Conservation (phyloP, 2,329 filamentous ascomycete genomes). For the Cladophialophora immunda region DNA sequence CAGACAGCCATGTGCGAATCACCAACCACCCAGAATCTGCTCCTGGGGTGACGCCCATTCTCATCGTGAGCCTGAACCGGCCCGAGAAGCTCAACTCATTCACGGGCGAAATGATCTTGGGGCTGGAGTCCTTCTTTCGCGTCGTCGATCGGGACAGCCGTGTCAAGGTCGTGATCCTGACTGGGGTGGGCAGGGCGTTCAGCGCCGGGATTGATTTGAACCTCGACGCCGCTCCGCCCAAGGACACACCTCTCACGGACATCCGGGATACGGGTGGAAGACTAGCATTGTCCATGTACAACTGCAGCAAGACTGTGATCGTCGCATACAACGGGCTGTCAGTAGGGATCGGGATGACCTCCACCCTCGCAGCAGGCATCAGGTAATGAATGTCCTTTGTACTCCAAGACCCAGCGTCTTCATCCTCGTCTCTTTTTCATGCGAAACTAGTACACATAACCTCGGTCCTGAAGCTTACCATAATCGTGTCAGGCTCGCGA, state of each 20-base stretch:
- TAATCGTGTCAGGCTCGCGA: conserved; percentile 58
- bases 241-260: conserved; percentile 10
- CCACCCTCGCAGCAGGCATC: conserved; percentile 66
- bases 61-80: conserved; percentile 62
- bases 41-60: conserved; percentile 47
- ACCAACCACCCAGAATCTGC: conserved; percentile 16
- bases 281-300: conserved; percentile 24
- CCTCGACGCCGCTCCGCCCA: conserved; percentile 7
- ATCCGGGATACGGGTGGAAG: conserved; percentile 16
- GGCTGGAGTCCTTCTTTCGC: conserved; percentile 49
- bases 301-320: conserved; percentile 23
- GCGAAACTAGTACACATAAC: too few relatives aligned
- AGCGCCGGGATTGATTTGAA: conserved; percentile 24
- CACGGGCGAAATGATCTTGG: conserved; percentile 59
- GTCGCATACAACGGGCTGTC: conserved; percentile 25
- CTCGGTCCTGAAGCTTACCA: too few relatives aligned
- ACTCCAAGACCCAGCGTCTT: neutral
- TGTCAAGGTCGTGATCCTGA: conserved; percentile 27
- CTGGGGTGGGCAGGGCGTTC: conserved; percentile 42
- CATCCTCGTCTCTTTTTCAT: neutral
- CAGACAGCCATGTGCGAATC: conserved; percentile 17
- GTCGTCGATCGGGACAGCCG: conserved; percentile 33
- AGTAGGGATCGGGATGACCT: conserved; percentile 62
- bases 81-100: conserved; percentile 68
- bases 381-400: conserved; percentile 42